phyloP scores from a whole-genome alignment of 179 eudicot genomes.

The Silene coronaria region DNA sequence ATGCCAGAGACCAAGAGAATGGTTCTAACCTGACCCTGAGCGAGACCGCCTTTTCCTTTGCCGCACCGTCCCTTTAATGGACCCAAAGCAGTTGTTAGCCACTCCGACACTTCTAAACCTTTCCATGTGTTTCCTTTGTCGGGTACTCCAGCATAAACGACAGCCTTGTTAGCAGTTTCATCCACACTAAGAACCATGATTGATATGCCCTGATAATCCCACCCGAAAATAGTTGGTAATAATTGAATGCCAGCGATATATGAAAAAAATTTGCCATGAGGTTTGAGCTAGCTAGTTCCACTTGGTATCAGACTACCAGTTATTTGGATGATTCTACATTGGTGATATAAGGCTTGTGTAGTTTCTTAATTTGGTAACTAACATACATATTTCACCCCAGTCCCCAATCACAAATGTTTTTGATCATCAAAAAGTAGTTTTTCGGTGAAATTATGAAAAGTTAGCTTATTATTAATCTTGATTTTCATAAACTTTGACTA shows the following conservation, averaged over 20 bases:
- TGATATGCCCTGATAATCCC: conserved; percentile 55
- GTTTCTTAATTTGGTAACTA: not conserved
- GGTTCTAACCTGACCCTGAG: conserved; percentile 79
- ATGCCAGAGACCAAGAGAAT: not conserved
- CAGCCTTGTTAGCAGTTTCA: conserved; percentile 61
- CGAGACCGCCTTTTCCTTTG: conserved; percentile 84
- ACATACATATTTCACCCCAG: not conserved
- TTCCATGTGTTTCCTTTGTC: conserved; percentile 62
- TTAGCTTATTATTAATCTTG: not conserved
- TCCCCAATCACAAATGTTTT: not conserved
- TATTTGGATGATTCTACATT: not conserved
- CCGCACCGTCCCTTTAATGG: conserved; percentile 75
- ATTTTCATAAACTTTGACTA: not conserved
- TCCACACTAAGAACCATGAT: conserved; percentile 83
- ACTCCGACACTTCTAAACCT: conserved; percentile 66
- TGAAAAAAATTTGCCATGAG: not conserved
- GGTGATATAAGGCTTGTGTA: too few relatives aligned
- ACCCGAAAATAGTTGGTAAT: not conserved
- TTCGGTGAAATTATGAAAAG: not conserved
- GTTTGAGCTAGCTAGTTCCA: not conserved
- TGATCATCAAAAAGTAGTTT: not conserved
- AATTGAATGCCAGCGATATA: not conserved
- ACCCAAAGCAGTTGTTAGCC: conserved; percentile 62
- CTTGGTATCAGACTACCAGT: not conserved
- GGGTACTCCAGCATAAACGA: conserved; percentile 93